phyloP scores from a whole-genome alignment of 345 rosid species.

The Acer yangbiense region DNA sequence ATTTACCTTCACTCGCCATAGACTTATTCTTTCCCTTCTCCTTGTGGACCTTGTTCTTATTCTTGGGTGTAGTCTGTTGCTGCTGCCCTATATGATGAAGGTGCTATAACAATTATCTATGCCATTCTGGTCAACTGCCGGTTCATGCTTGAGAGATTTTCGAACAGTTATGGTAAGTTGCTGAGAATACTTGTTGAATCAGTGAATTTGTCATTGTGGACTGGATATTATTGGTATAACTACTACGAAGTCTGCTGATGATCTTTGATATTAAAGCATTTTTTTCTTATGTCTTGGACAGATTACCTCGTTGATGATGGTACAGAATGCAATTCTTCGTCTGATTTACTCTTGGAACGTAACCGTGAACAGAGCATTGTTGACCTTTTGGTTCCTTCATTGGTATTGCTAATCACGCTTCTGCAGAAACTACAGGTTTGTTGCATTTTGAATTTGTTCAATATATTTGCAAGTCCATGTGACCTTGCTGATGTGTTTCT shows the following conservation, averaged over 20 bases:
- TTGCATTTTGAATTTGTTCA: constrained; percentile 16
- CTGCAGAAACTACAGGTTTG: constrained; percentile 82
- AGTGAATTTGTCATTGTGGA: constrained; percentile 1
- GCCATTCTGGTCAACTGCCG: constrained; percentile 86
- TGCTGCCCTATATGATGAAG: constrained; percentile 85
- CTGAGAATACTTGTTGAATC: neutral
- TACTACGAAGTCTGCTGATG: constrained; percentile 8
- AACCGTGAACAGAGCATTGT: constrained; percentile 94
- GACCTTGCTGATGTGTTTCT: neutral
- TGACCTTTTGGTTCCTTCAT: constrained; percentile 84
- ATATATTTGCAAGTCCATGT: neutral
- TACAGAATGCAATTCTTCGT: constrained; percentile 90
- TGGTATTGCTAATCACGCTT: constrained; percentile 71
- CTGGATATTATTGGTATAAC: neutral
- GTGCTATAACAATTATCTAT: constrained; percentile 74
- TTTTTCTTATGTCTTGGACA: constrained; percentile 38
- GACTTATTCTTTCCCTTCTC: constrained; percentile 21
- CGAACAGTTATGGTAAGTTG: constrained; percentile 80
- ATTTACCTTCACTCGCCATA: constrained; percentile 15
- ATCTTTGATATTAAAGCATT: constrained; percentile 15
- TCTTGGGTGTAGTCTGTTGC: constrained; percentile 68
- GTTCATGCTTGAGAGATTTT: constrained; percentile 93
- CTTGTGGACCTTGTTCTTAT: constrained; percentile 17
- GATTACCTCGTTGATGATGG: constrained; percentile 99
- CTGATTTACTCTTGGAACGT: constrained; percentile 91